A percentile compares a stretch with the other conserved stretches of the same genome.
phyloP scores from a whole-genome alignment of 768 basidiomycete species.

The Phylloporus arenicola region DNA sequence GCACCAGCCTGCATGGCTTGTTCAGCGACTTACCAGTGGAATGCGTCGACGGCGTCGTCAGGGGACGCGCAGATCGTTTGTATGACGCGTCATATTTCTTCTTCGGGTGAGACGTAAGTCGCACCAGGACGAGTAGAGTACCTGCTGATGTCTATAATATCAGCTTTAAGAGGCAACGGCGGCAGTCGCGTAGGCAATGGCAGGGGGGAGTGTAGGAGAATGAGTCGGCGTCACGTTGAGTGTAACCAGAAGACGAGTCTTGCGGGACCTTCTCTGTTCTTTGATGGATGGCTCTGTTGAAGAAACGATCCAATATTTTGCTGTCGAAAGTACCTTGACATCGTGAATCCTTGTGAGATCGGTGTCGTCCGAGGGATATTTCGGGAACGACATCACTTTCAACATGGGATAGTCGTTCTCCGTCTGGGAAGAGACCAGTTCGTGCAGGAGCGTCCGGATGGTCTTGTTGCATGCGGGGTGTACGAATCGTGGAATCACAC shows the following conservation, averaged over 20 bases:
- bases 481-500: no score
- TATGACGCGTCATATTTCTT: constrained; percentile 72
- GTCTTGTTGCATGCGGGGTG: constrained; percentile 57
- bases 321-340: constrained; percentile 17
- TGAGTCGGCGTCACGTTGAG: constrained; percentile 98
- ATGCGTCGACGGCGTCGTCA: constrained; percentile 22
- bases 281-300: constrained; percentile 14
- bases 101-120: constrained; percentile 53
- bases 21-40: constrained; percentile 18
- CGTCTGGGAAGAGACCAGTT: constrained; percentile 31
- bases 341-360: constrained; percentile 2
- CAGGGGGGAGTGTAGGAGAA: constrained; percentile 64
- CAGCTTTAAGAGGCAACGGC: constrained; percentile 55
- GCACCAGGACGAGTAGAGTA: constrained; percentile 89
- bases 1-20: constrained; percentile 73
- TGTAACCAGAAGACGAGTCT: constrained; percentile 82
- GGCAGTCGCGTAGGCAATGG: constrained; percentile 47
- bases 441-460: constrained; percentile 42
- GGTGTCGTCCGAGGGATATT: constrained; percentile 36
- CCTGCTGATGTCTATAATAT: constrained; percentile 89
- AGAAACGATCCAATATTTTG: constrained; percentile 20
- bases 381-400: constrained; percentile 73
- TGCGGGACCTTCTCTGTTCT: constrained; percentile 17
- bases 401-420: constrained; percentile 46
- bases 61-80: constrained; percentile 43